Evolutionary conservation across 176 grass and related monocot species (phyloP).

Genomic region (Oryza rufipogon): DNA sequence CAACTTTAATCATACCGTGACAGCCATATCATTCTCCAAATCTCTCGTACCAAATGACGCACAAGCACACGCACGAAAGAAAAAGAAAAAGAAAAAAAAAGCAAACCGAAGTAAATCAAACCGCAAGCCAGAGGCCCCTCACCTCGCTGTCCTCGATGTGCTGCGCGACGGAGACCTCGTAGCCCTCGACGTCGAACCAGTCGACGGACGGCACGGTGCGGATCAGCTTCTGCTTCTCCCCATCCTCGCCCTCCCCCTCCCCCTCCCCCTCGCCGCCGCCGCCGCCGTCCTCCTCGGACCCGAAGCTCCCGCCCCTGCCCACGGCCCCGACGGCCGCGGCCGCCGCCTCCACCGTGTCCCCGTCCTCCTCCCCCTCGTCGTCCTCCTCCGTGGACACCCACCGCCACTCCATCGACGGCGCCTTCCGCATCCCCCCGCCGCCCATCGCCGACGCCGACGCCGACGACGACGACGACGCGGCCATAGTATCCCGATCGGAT

Average conservation of each 20-base stretch:
- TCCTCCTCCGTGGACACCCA: constrained; percentile 77
- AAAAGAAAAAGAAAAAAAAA: too few species aligned
- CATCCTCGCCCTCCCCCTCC: constrained; percentile 44
- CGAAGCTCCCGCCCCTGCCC: constrained; percentile 51
- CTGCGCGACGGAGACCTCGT: constrained; percentile 69
- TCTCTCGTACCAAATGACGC: background rate
- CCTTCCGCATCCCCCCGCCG: constrained; percentile 47
- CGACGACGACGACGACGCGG: too few species aligned
- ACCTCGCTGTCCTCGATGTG: constrained; percentile 52
- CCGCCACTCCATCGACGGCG: constrained; percentile 59
- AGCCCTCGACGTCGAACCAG: constrained; percentile 88
- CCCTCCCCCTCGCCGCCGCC: constrained; percentile 31
- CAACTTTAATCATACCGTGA: background rate
- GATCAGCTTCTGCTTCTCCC: constrained; percentile 52
- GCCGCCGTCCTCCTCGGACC: constrained; percentile 44
- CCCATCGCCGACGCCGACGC: constrained; percentile 53
- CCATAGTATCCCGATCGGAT: constrained; percentile 42
- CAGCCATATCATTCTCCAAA: background rate
- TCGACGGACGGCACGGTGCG: constrained; percentile 69
- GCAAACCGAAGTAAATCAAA: background rate
- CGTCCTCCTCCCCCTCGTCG: constrained; percentile 37
- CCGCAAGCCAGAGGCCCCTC: background rate
- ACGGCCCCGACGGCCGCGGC: constrained; percentile 32
- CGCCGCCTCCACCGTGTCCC: background rate
- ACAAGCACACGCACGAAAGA: background rate